Evolutionary conservation across 345 rosid species (phyloP), one percentile per base, ranked within the genome.

Genomic region (Conringia planisiliqua): DNA sequence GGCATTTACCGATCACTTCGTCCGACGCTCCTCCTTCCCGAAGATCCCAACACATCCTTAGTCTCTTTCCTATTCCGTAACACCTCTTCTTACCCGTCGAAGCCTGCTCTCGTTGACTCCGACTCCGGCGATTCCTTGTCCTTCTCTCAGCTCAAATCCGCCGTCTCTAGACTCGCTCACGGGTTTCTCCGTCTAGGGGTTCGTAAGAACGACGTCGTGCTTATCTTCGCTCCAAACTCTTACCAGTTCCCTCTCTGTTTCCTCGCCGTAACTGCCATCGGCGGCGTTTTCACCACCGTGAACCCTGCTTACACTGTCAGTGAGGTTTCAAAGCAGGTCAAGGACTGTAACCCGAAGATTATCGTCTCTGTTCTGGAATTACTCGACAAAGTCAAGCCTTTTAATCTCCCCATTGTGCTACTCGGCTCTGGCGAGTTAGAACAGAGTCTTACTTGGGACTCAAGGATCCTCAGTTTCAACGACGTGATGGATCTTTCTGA

Each of bases 201-300:
- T 42, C 80, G 72, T 10, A 87, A 87, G 81, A 80, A 81, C 46
- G 95, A 94, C 58, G 90, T 80, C 6, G 92, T 94, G 7, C 35
- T 91, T 63, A 84, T 91, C 52, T 83, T 90, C 64, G 81, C 92
- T 30, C 98, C 97, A 1, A 94, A 94, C 77, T 91, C 97, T 2
- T 70, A 86, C 71, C 93, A 83, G 27, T 86, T 78, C 73, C 93
- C 90, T 22, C 66, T 91, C 69, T 91, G 95, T 66, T 87, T 94
- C 78, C 84, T 91, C 52, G 93, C 92, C 22, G 68, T 86, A 10
- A 58, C 84, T 2, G 83, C 95, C 6, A 68, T 90, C 27, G 97
- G 98, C 13, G 97, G 87, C 4, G 73, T 91, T 22, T 84, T 88
- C 27, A 89, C 97, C 35, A 91, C 98, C 38, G 88, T 76, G 10